These are phyloP conservation scores for Citeromyces hawaiiensis DNA, from an alignment of 1,139 yeast species.

Conservation along the genomic window DNA sequence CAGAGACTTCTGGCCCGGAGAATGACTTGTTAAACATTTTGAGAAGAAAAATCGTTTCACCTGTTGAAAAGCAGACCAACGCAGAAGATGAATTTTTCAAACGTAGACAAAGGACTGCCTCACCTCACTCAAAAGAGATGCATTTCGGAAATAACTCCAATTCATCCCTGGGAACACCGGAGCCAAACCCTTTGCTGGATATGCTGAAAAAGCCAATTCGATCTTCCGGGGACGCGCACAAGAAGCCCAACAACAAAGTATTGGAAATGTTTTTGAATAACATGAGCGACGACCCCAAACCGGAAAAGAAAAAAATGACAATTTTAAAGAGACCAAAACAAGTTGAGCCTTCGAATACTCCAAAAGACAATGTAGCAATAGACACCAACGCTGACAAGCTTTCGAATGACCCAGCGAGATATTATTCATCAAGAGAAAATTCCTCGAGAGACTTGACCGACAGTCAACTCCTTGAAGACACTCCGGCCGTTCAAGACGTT, in stretches of 20 bases:
- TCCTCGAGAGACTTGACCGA: neutral
- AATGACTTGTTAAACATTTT: neutral
- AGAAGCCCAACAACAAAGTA: neutral
- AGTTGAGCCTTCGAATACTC: neutral
- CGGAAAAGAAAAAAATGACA: slow-evolving; percentile 1
- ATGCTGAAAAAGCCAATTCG: neutral
- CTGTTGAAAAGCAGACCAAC: neutral
- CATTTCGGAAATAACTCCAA: neutral
- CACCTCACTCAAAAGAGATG: neutral
- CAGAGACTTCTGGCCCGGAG: neutral
- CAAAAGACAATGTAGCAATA: neutral
- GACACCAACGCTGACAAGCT: neutral
- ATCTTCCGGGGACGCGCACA: neutral
- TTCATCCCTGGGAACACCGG: neutral
- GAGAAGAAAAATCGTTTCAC: neutral
- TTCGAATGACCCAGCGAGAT: neutral
- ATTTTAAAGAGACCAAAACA: neutral
- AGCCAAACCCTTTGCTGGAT: neutral
- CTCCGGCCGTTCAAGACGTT: neutral
- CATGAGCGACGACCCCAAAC: neutral
- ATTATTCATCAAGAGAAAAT: neutral
- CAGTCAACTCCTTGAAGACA: neutral
- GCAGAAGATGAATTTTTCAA: neutral
- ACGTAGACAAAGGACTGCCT: neutral
- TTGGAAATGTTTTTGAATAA: neutral